phyloP scores from a whole-genome alignment of 2,329 filamentous ascomycete genomes.

The Orbilia ellipsospora region DNA sequence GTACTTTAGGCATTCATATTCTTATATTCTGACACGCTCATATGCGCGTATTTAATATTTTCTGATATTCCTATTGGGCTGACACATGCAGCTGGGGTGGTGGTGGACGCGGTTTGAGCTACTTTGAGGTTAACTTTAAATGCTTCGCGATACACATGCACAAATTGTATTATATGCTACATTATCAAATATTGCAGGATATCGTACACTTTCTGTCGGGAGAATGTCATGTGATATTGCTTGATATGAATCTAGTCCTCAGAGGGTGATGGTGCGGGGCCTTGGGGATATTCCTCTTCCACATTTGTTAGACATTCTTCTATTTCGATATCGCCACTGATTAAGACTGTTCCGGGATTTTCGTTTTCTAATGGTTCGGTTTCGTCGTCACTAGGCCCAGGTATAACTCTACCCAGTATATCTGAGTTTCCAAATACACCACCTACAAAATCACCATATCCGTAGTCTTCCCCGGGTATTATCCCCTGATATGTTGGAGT shows the following conservation, averaged over 20 bases:
- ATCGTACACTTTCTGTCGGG: too few relatives aligned
- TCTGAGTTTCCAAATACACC: not conserved
- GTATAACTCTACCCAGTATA: not conserved
- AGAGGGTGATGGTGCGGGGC: not conserved
- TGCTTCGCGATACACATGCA: too few relatives aligned
- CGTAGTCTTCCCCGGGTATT: not conserved
- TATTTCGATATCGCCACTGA: not conserved
- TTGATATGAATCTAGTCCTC: not conserved
- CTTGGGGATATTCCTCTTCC: not conserved
- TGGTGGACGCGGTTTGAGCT: too few relatives aligned
- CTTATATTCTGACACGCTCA: too few relatives aligned
- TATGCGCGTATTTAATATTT: too few relatives aligned
- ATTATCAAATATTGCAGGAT: not conserved
- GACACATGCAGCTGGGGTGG: too few relatives aligned
- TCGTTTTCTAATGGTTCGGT: not conserved
- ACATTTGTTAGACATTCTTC: not conserved
- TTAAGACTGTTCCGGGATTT: not conserved
- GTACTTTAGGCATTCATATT: too few relatives aligned
- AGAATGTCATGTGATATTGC: not conserved
- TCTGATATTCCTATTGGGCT: too few relatives aligned
- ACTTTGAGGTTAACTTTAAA: too few relatives aligned
- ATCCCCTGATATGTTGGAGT: slow-evolving; percentile 2
- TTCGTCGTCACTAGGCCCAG: not conserved
- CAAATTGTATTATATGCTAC: not conserved
- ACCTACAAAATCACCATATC: not conserved